These are phyloP conservation scores for Volutella citrinella DNA, from an alignment of 2,329 filamentous ascomycete genomes.

Conservation along the genomic window DNA sequence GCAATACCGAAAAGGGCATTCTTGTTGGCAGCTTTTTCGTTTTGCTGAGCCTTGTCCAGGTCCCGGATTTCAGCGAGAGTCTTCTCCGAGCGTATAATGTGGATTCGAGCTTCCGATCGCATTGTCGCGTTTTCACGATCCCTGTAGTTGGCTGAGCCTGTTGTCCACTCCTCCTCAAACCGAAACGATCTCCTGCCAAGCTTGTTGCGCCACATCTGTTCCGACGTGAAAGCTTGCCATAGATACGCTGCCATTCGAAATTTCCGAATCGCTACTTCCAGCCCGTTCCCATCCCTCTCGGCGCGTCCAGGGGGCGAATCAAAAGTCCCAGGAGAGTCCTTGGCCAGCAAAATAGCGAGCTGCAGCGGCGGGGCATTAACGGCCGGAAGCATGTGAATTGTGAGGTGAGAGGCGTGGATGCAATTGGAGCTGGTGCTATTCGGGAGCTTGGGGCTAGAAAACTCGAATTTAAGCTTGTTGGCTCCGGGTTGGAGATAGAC, in stretches of 20 bases:
- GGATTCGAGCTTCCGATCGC: slow-evolving; percentile 88
- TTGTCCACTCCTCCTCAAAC: slow-evolving; percentile 93
- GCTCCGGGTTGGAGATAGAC: slow-evolving; percentile 88
- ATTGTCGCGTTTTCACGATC: slow-evolving; percentile 70
- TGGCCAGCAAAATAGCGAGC: slow-evolving; percentile 81
- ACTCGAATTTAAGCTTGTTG: slow-evolving; percentile 86
- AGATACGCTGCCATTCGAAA: slow-evolving; percentile 94
- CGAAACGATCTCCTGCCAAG: slow-evolving; percentile 83
- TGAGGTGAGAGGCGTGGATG: slow-evolving; percentile 76
- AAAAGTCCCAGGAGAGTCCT: slow-evolving; percentile 82
- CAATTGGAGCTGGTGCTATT: slow-evolving; percentile 64
- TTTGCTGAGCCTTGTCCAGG: slow-evolving; percentile 75
- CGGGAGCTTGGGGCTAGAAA: slow-evolving; percentile 76
- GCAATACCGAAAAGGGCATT: slow-evolving; percentile 76
- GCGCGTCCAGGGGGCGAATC: slow-evolving; percentile 75
- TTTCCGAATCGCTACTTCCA: slow-evolving; percentile 81
- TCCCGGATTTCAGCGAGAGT: slow-evolving; percentile 82
- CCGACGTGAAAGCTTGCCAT: slow-evolving; percentile 95
- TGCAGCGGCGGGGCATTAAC: slow-evolving; percentile 80
- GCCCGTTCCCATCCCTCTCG: slow-evolving; percentile 75
- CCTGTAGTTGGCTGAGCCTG: slow-evolving; percentile 72
- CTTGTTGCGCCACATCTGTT: slow-evolving; percentile 91
- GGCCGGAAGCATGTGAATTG: slow-evolving; percentile 81
- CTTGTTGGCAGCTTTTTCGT: slow-evolving; percentile 64
- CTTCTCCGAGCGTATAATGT: slow-evolving; percentile 78